Evolutionary conservation across 2,329 filamentous ascomycete genomes (phyloP).

Genomic region (Chrysoporthe cubensis): DNA sequence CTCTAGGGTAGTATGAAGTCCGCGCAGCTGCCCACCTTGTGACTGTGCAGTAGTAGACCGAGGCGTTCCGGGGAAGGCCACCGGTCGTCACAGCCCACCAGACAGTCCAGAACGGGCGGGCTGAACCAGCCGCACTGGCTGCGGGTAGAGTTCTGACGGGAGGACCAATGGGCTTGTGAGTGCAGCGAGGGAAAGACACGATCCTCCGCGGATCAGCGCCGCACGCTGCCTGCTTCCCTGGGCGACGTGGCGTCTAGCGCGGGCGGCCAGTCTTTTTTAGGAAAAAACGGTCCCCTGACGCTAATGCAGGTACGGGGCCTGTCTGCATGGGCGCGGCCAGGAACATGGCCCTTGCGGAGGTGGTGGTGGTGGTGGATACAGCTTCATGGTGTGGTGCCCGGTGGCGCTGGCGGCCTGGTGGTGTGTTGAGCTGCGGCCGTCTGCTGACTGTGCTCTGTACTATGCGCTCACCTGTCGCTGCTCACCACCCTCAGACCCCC

Average conservation of each 20-base stretch:
- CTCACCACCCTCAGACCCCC: neutral
- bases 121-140: slow-evolving; percentile 11
- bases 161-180: slow-evolving; percentile 17
- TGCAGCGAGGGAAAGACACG: slow-evolving; percentile 13
- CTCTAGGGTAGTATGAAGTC: neutral
- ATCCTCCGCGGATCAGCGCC: slow-evolving; percentile 8
- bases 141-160: slow-evolving; percentile 10
- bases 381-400: neutral
- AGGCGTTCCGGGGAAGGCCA: neutral
- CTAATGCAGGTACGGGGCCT: slow-evolving; percentile 30
- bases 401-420: slow-evolving; percentile 1
- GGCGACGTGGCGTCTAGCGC: slow-evolving; percentile 25
- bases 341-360: slow-evolving; percentile 19
- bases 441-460: slow-evolving; percentile 6
- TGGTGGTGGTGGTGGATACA: slow-evolving; percentile 10
- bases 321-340: slow-evolving; percentile 19
- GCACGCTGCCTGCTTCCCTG: slow-evolving; percentile 4
- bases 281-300: slow-evolving; percentile 30
- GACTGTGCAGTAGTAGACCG: neutral
- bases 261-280: slow-evolving; percentile 27
- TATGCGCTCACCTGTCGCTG: neutral
- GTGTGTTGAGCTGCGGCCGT: slow-evolving; percentile 3
- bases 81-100: neutral
- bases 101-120: slow-evolving; percentile 3
- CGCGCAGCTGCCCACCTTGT: neutral